A percentile compares a stretch with the other conserved stretches of the same genome.
Conservation (phyloP, 2,329 filamentous ascomycete genomes). For the Elsinoe batatas region DNA sequence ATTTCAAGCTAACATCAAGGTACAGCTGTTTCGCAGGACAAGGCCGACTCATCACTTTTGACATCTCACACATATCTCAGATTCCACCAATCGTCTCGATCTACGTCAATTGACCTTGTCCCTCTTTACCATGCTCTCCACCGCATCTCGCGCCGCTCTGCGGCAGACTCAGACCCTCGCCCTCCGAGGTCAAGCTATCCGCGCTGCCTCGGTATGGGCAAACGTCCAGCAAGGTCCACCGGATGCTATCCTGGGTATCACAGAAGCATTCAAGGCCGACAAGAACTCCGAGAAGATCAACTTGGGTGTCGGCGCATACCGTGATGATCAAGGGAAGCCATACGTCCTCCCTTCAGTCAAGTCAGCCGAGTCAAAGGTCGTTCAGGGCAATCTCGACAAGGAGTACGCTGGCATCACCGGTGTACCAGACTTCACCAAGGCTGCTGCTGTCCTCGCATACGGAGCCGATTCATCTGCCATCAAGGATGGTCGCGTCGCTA, state of each 20-base stretch:
- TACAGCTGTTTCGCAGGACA: neutral
- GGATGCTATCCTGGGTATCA: constrained; percentile 79
- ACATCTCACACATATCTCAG: neutral
- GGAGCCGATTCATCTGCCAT: constrained; percentile 69
- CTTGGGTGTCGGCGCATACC: constrained; percentile 67
- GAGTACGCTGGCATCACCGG: constrained; percentile 98
- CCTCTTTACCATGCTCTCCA: constrained; percentile 29
- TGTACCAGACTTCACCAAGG: constrained; percentile 85
- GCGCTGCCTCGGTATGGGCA: constrained; percentile 75
- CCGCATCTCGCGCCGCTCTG: constrained; percentile 15
- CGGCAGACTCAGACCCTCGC: constrained; percentile 15
- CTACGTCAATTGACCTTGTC: neutral
- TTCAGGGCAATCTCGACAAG: constrained; percentile 75
- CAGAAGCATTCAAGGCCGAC: constrained; percentile 98
- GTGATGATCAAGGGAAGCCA: constrained; percentile 94
- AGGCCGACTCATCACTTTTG: neutral
- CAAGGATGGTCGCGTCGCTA: constrained; percentile 64
- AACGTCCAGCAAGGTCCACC: constrained; percentile 89
- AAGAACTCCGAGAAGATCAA: constrained; percentile 94
- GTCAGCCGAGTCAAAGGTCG: constrained; percentile 76
- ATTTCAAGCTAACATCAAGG: neutral
- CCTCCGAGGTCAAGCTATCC: constrained; percentile 31
- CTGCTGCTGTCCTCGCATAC: constrained; percentile 84
- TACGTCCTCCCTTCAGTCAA: constrained; percentile 93
- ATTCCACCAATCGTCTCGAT: no score